A percentile compares a stretch with the other conserved stretches of the same genome.
Evolutionary conservation across 371 early-diverging fungal genomes (phyloP).

Genomic region (Apophysomyces variabilis): DNA sequence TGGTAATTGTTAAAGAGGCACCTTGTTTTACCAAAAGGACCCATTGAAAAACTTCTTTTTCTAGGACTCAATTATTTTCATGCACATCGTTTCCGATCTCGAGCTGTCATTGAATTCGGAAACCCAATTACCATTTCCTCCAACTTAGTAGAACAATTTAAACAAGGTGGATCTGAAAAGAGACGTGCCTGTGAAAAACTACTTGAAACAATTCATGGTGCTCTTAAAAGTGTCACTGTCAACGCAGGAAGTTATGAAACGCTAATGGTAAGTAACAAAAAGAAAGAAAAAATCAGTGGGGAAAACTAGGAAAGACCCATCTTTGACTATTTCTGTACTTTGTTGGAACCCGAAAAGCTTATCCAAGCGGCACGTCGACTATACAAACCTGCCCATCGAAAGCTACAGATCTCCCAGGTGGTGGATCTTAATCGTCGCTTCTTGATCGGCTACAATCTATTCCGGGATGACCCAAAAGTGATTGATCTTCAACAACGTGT

Average conservation of each 20-base stretch:
- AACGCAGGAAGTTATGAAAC: constrained; percentile 93
- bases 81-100: constrained; percentile 91
- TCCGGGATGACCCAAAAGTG: constrained; percentile 79
- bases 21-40: not conserved
- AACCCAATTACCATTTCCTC: constrained; percentile 77
- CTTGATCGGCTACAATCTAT: constrained; percentile 77
- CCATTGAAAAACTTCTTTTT: constrained; percentile 9
- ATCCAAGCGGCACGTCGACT: constrained; percentile 91
- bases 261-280: constrained; percentile 66
- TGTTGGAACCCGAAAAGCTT: constrained; percentile 44
- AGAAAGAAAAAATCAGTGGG: not conserved
- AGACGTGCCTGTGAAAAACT: constrained; percentile 79
- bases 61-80: constrained; percentile 91
- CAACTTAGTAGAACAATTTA: constrained; percentile 80
- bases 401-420: constrained; percentile 76
- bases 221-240: constrained; percentile 84
- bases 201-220: constrained; percentile 73
- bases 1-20: constrained; percentile 39
- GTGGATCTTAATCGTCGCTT: constrained; percentile 88
- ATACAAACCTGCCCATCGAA: constrained; percentile 82
- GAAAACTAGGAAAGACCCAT: not conserved
- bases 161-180: constrained; percentile 79
- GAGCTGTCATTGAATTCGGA: constrained; percentile 95
- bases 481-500: constrained; percentile 69
- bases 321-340: not conserved